These are phyloP conservation scores for Gossypium arboreum DNA, from an alignment of 345 rosid genomes.

Conservation along the genomic window DNA sequence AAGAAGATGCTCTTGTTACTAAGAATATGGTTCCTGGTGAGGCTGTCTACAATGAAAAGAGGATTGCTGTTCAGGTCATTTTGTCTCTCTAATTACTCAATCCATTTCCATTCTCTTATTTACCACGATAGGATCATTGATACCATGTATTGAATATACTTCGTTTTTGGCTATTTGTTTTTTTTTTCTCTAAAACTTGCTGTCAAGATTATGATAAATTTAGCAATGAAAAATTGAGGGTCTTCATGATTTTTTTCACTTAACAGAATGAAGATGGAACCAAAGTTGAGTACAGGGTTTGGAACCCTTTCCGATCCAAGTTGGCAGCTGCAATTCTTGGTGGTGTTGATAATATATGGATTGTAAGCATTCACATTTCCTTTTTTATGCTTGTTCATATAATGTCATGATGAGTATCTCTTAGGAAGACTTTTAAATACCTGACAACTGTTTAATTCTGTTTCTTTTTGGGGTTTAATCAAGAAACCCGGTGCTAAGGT, in stretches of 20 bases:
- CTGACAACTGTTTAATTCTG: not conserved
- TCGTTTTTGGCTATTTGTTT: not conserved
- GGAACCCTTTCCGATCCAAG: conserved; percentile 99
- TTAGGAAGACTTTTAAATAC: not conserved
- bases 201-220: not conserved
- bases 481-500: conserved; percentile 97
- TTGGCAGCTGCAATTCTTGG: conserved; percentile 96
- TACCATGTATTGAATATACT: conserved; percentile 3
- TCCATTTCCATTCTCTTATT: not conserved
- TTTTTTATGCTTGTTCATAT: not conserved
- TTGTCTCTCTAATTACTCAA: not conserved
- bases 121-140: not conserved
- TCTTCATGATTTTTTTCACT: not conserved
- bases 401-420: not conserved
- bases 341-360: conserved; percentile 94
- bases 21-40: conserved; percentile 92
- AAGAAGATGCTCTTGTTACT: conserved; percentile 90
- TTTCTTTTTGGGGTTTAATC: not conserved
- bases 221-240: not conserved
- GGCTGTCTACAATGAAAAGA: conserved; percentile 91
- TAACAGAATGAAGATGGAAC: conserved; percentile 85
- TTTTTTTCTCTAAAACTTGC: not conserved
- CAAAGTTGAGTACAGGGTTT: conserved; percentile 83
- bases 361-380: conserved; percentile 44
- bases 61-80: conserved; percentile 75